These are phyloP conservation scores for Mariannaea sp. DNA, from an alignment of 2,329 filamentous ascomycete genomes.

Conservation along the genomic window DNA sequence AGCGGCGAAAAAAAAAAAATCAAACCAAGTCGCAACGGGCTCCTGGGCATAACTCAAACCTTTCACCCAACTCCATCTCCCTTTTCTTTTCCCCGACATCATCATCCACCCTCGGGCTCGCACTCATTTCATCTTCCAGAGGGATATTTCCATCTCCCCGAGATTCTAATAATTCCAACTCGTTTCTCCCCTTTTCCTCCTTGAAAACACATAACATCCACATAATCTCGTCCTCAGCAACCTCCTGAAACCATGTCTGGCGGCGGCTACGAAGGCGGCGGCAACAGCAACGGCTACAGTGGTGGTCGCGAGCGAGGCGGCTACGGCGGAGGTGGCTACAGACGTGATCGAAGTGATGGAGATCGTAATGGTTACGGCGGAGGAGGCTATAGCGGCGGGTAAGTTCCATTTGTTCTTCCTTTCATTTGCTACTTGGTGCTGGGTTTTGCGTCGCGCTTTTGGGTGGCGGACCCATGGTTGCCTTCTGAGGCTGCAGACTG, in stretches of 20 bases:
- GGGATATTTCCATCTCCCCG: conserved; percentile 26
- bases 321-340: conserved; percentile 43
- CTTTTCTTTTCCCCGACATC: conserved; percentile 30
- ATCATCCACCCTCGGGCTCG: conserved; percentile 37
- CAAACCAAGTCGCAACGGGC: conserved; percentile 30
- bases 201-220: conserved; percentile 13
- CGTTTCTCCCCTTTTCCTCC: conserved; percentile 24
- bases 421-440: conserved; percentile 9
- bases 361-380: conserved; percentile 40
- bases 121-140: conserved; percentile 39
- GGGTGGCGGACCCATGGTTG: conserved; percentile 18
- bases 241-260: conserved; percentile 51
- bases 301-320: conserved; percentile 43
- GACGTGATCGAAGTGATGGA: conserved; percentile 49
- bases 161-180: conserved; percentile 28
- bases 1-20: conserved; percentile 37
- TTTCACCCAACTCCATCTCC: conserved; percentile 35
- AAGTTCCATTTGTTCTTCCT: conserved; percentile 35
- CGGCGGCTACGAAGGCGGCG: conserved; percentile 43
- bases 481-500: conserved; percentile 12
- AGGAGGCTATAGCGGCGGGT: conserved; percentile 42
- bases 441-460: conserved; percentile 14
- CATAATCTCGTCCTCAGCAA: conserved; percentile 23
- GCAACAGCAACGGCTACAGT: conserved; percentile 33
- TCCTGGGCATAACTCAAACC: conserved; percentile 31